Evolutionary conservation across 257 asterid genomes (phyloP), one percentile per base, ranked within the genome.

Genomic region (Echium plantagineum): DNA sequence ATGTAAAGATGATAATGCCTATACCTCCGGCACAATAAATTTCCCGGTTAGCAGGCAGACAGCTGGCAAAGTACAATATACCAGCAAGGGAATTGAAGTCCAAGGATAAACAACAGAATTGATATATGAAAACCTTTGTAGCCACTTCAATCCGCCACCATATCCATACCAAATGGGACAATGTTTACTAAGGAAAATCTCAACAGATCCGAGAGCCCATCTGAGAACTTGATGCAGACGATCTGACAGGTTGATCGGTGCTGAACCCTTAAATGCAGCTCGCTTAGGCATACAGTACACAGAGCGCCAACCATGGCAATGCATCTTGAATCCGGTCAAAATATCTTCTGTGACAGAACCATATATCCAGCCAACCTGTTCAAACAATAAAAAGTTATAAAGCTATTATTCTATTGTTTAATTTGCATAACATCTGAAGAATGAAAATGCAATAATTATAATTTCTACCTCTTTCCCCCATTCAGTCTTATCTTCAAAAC

Each of bases 161-260:
- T 90, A 90, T 32, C 97, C 97, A 64, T 90, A 90, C 97, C 97
- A 90, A 69, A 90, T 85, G 15, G 97, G 97, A 72, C 97, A 90
- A 77, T 90, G 97, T 77, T 95, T 76, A 72, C 97, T 90, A 62
- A 90, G 77, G 26, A 90, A 81, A 77, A 90, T 90, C 68, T 90
- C 97, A 64, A 90, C 97, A 4, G 97, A 90, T 20, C 97, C 97
- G 77, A 90, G 69, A 69, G 98, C 98, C 98, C 98, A 90, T 38
- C 98, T 94, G 67, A 90, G 95, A 80, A 90, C 98, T 79, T 90
- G 98, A 74, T 85, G 87, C 67, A 90, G 72, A 75, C 98, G 96
- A 81, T 90, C 98, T 9, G 98, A 90, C 72, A 90, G 98, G 32
- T 28, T 28, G 32, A 28, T 28, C 3, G 32, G 32, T 2, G 32